Base-by-base conservation (phyloP, 768 basidiomycete genomes). In the Kwoniella sp. region DNA sequence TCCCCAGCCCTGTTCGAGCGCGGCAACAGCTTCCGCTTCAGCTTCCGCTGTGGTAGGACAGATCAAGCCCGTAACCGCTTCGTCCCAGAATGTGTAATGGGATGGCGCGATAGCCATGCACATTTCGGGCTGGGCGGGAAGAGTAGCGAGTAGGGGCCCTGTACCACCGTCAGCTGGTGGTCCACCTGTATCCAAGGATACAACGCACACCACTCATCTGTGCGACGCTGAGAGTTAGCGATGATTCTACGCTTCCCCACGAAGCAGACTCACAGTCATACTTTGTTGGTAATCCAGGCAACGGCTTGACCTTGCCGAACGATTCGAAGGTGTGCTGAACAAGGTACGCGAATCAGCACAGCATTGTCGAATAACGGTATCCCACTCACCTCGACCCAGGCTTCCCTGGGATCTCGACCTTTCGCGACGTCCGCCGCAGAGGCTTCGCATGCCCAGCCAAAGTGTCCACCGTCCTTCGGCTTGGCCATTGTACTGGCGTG, bases 221-320 rank as follows among this genome's bases (percentile, higher is more conserved):
- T 46, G n/a, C 12, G 5, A 9, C 4, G 4, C 23, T 9, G 17
- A 38, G 19, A n/a, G 7, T 15, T 5, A 36, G 14, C 5, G 5
- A n/a, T 15, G 14, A 36, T 14, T 19, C 6, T 14, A 36, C 15
- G 15, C 34, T n/a, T 36, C 17, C 8, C 22, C 20, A 15, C 23
- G 9, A 28, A 8, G 26, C 12, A 20, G 17, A 34, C 52, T 56
- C 46, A 53, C 42, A 65, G 45, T 65, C 63, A 25, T 40, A 59
- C 34, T 53, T 62, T 9, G 56, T 23, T 5, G 57, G 53, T 17
- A 65, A 39, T 15, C 55, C 63, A 6, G 63, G 63, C 12, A 65
- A 34, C 5, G 39, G 33, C 19, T 26, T 41, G 6, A 59, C 40
- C 14, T 22, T 26, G 17, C 63, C 63, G n/a, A 37, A 22, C 20